Evolutionary conservation across 352 stramenopile genomes (phyloP), one percentile per base, ranked within the genome.

Genomic region (Globisporangium camurandrum): DNA sequence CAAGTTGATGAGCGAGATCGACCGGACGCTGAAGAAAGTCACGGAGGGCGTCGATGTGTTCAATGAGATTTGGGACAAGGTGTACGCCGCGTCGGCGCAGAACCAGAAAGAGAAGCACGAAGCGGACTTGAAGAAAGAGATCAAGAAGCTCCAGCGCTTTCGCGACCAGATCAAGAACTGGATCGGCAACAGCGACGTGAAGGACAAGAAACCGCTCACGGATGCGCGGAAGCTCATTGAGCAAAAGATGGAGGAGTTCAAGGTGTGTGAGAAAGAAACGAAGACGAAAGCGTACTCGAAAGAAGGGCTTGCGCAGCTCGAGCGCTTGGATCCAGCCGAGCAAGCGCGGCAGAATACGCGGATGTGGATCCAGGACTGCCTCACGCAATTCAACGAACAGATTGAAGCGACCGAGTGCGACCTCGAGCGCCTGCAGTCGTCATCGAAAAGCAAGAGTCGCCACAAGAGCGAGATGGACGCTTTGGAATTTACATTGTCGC

Each of bases 211-310:
- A 26, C 75, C 81, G 45, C 61, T 96, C 11, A 70, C 83, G 34
- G 80, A 95, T n/a, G 64, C 87, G 23, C 80, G 83, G 1, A 91
- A 93, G 38, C 72, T 98, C 19, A 99, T 99, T 51, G 96, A 99
- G 70, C 94, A 93, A 36, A 98, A 99, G 71, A 99, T 99, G 97
- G 97, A 99, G 76, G 86, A 98, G 68, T 99, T 99, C 67, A 99
- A 99, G 62, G 86, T 98, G 38, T 98, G 94, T 57, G 97, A 99
- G 77, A 98, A 98, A 57, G 97, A 99, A 74, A 99, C 95, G 11
- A 99, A 99, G 71, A 99, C 96, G n/a, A 99, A 99, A 65, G 97
- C 96, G 6, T 99, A 98, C 67, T 98, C 84, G 27, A 99, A 99
- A 56, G 96, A 99, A 61, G 97, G 97, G 4, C 67, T 99, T 34